Base-by-base conservation (phyloP, 139 green algal species). In the Edaphochlamys debaryana region DNA sequence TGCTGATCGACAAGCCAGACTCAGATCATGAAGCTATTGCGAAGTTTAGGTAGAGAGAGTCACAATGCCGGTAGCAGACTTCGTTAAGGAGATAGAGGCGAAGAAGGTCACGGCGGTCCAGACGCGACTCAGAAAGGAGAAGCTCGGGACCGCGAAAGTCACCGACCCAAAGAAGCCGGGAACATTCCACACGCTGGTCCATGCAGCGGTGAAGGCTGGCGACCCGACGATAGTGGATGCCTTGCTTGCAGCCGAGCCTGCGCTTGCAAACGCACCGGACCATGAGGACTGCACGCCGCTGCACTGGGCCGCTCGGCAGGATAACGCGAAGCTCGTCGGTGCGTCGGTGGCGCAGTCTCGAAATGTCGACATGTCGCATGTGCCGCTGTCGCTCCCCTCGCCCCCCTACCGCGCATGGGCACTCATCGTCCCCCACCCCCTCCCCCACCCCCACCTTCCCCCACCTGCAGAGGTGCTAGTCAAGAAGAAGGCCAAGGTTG, bases 401-500 rank as follows among this genome's bases (percentile, higher is more conserved):
- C n/a, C n/a, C n/a, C n/a, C n/a, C n/a, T n/a, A n/a, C n/a, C n/a
- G n/a, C n/a, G n/a, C n/a, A n/a, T n/a, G n/a, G n/a, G n/a, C n/a
- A n/a, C 54, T 32, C 54, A 63, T 0, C 20, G 30, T 9, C 22
- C 54, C 20, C 54, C 54, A 63, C 13, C 54, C 9, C 54, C 13
- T 4, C 37, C 22, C 37, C 32, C 34, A 45, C 63, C 34, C 60
- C 38, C 60, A 38, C 60, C 19, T 6, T 25, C 3, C 5, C 60
- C 25, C 60, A 9, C 34, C 36, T 71, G 66, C 66, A 84, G 79
- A 84, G 36, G 32, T 77, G 29, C 48, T 84, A 37, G 27, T 84
- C 5, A 84, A 84, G 52, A 84, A 84, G 67, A 84, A 84, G 67
- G 27, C 79, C 7, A 84, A 77, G 67, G 23, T 84, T 29, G 79